Evolutionary conservation across 768 basidiomycete species (phyloP), one percentile per base, ranked within the genome.

Genomic region (Tulasnella sp.): DNA sequence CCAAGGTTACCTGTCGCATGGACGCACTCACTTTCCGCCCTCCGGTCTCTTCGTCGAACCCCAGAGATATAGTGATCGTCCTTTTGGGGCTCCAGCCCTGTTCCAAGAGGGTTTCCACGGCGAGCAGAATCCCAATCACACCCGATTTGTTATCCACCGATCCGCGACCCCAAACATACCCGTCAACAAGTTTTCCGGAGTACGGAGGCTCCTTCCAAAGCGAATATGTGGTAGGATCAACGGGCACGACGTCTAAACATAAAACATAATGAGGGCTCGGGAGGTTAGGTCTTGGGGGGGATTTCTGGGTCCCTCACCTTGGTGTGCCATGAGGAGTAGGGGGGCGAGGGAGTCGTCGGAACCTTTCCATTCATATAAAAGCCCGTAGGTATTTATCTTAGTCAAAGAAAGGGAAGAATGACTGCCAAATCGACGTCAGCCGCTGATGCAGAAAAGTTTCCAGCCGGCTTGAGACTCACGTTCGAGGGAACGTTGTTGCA

Each of bases 101-200:
- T n/a, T 84, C 83, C 7, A 93, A 80, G 31, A 95, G 84, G 2
- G 86, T 86, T 82, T 94, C 92, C 45, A 93, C 82, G 17, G 91
- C 17, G 29, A 58, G 36, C 3, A 91, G 83, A 79, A 88, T 88
- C n/a, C 87, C 87, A 75, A 92, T 39, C 39, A 6, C 39, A 39
- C 39, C 5, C 5, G 87, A 88, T 84, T 95, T 95, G 83, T 93
- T 91, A 80, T 94, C 93, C 2, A 84, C 84, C 69, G 87, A 86
- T 42, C 93, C 93, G 11, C 93, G 86, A 8, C 93, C 93, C 91
- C 92, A 93, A 22, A 94, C 85, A 77, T 85, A 86, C 72, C 87
- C 83, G 52, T 74, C n/a, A 87, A 87, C 84, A 75, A 74, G 19
- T 14, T 31, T 54, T 0, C 91, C 91, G 36, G 88, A 89, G 80